Base-by-base conservation (phyloP, 805 yeast species). In the Kockiozyma suomiensis region DNA sequence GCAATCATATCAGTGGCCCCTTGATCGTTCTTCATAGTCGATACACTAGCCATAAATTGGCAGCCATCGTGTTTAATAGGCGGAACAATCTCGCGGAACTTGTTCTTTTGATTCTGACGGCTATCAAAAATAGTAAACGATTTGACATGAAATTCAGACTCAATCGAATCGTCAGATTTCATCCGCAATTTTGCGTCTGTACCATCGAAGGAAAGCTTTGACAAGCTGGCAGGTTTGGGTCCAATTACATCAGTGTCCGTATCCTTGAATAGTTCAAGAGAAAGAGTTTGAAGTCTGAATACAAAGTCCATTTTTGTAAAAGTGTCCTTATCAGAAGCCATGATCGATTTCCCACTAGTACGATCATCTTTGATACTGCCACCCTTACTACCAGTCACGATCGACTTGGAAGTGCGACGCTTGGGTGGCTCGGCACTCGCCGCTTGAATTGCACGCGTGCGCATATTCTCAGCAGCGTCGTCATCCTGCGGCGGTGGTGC, bases 21-120 rank as follows among this genome's bases (percentile, higher is more conserved):
- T 13, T 60, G 40, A 49, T 65, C 48, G 38, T 68, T 65, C 50
- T 46, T 68, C 71, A 19, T 2, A 72, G 69, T 1, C 81, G 82
- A 52, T 74, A 78, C 0, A 85, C 77, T 77, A 1, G 88, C 84
- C 75, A 82, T 77, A 62, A 94, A 85, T 70, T 94, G 98, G 66
- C 87, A 78, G 23, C 84, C 83, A 1, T 81, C 84, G 37, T 84
- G 81, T 7, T 79, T 74, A 1, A 82, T 79, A 26, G 83, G 82
- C 0, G 98, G 97, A 45, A 94, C 85, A 33, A 94, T 84, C 61
- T 92, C 87, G 0, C 87, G 81, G 74, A 90, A 93, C 66, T 83
- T 83, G 75, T 88, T 93, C 32, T 80, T 83, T 21, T 81, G 81
- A 5, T 75, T 75, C 25, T 74, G 72, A 65, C 98, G 79, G 2